A percentile compares a stretch with the other conserved stretches of the same genome.
These are phyloP conservation scores for Phyllosticta citribraziliensis DNA, from an alignment of 2,329 filamentous ascomycete species.

Conservation along the genomic window DNA sequence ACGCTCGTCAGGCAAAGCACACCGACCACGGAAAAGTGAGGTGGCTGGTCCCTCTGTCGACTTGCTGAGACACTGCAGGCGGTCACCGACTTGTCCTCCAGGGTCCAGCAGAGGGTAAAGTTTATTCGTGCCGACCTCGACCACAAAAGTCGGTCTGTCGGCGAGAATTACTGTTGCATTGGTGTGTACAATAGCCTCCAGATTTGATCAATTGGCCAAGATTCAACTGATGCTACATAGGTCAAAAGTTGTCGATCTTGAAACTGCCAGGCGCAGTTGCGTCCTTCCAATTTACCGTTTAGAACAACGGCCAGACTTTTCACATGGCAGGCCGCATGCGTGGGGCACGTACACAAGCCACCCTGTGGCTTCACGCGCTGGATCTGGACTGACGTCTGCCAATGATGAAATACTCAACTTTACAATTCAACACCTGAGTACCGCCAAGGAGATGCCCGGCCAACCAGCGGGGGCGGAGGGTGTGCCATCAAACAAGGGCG, in stretches of 20 bases:
- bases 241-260: neutral
- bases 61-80: neutral
- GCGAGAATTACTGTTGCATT: neutral
- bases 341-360: neutral
- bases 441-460: neutral
- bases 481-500: constrained; percentile 1
- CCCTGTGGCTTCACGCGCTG: neutral
- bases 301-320: neutral
- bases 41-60: neutral
- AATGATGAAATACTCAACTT: neutral
- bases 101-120: neutral
- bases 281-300: neutral
- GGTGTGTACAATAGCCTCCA: neutral
- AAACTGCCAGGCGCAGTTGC: neutral
- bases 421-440: neutral
- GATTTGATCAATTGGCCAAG: neutral
- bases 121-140: neutral
- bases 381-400: neutral
- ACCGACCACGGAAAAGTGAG: neutral
- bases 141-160: neutral
- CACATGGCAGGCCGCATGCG: neutral
- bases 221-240: neutral
- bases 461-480: constrained; percentile 2
- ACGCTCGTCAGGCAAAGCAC: neutral
- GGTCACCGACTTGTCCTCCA: neutral